phyloP scores from a whole-genome alignment of 108 stramenopile species.

The Discostella stelligeroides region DNA sequence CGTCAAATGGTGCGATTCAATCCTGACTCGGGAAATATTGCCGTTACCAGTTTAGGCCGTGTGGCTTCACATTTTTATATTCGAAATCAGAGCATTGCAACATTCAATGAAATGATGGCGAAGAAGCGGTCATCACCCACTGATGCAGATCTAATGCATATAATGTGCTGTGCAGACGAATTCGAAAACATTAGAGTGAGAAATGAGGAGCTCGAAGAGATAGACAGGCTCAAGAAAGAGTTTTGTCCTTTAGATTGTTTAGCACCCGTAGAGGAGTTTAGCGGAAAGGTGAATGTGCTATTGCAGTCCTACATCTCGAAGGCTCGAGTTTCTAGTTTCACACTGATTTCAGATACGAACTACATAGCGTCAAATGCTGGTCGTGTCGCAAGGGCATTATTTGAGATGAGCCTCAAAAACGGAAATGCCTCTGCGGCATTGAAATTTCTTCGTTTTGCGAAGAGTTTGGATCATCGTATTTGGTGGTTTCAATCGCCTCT shows the following conservation, averaged over 20 bases:
- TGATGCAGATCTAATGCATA: constrained; percentile 81
- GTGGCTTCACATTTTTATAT: constrained; percentile 99
- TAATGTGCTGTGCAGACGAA: constrained; percentile 93
- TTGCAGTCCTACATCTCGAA: constrained; percentile 91
- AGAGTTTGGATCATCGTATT: constrained; percentile 90
- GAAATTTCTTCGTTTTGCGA: constrained; percentile 89
- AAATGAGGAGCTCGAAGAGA: constrained; percentile 91
- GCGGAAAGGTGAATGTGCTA: constrained; percentile 92
- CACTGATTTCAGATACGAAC: constrained; percentile 95
- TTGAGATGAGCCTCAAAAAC: constrained; percentile 92
- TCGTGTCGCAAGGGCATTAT: constrained; percentile 94
- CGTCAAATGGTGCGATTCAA: constrained; percentile 91
- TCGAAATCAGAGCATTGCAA: constrained; percentile 90
- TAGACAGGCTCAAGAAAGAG: constrained; percentile 64
- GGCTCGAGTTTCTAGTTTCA: constrained; percentile 80
- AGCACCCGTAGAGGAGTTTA: constrained; percentile 72
- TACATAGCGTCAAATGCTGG: constrained; percentile 97
- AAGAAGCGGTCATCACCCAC: constrained; percentile 52
- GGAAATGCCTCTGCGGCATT: constrained; percentile 71
- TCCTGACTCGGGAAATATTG: constrained; percentile 84
- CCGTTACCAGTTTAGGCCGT: constrained; percentile 92
- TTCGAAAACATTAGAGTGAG: constrained; percentile 96
- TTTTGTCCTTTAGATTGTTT: constrained; percentile 57
- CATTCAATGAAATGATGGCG: constrained; percentile 87
- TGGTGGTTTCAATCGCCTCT: constrained; percentile 98